Evolutionary conservation across 768 basidiomycete species (phyloP), one percentile per base, ranked within the genome.

Genomic region (Lactarius quietus): DNA sequence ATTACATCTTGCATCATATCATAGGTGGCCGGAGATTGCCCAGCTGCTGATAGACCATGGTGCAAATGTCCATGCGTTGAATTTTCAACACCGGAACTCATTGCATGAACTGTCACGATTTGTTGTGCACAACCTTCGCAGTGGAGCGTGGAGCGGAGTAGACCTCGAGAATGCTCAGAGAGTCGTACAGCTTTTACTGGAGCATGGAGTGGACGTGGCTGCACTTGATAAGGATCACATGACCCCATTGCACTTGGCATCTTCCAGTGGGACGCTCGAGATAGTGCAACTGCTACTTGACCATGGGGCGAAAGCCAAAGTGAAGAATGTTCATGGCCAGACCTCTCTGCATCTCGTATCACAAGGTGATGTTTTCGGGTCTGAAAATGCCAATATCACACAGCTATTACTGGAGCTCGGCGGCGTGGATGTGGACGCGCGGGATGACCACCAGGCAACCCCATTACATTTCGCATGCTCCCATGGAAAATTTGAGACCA

Each of bases 341-440:
- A 48, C 45, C 12, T 23, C 45, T 48, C 45, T 48, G 4, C 45
- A 48, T 10, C 3, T 23, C 2, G 10, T 23, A 14, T 23, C 45
- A 0, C n/a, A 10, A 10, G 23, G 43, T n/a, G 12, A 0, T 0
- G 3, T 0, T n/a, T 3, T 45, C 4, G n/a, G n/a, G 9, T 10
- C 6, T 2, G 41, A 43, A 43, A 14, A 48, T 8, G 10, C 45
- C 23, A 6, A 14, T 23, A 3, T 48, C 1, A n/a, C 23, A 23
- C 45, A 4, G 23, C 23, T 48, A 0, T 48, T 48, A 26, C 45
- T 48, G 12, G 12, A 26, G 23, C 23, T 23, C 2, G 45, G 45
- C n/a, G n/a, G n/a, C 1, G 2, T 15, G 12, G 23, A 48, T 5
- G 45, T 15, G 23, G 14, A 48, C 12, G 5, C n/a, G 4, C n/a